Conservation (phyloP, 345 rosid species). For the Orychophragmus violaceus region DNA sequence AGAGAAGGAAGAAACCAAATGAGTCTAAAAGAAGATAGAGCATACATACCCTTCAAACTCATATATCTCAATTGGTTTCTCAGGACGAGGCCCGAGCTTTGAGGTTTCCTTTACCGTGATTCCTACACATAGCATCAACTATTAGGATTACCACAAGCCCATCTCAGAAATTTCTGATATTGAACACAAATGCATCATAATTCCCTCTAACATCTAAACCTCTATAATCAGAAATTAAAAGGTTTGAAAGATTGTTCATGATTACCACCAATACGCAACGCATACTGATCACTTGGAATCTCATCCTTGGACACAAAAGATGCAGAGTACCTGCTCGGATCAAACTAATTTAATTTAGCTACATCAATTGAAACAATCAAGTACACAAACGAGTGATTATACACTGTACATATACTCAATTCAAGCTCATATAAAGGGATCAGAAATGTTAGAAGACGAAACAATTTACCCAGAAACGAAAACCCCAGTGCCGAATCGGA, state of each 20-base stretch:
- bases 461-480: constrained; percentile 61
- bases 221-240: background rate
- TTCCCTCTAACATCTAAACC: background rate
- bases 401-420: background rate
- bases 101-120: constrained; percentile 65
- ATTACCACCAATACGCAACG: constrained; percentile 61
- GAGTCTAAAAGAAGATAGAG: background rate
- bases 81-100: constrained; percentile 84
- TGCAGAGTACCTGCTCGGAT: constrained; percentile 60
- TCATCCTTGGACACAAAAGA: constrained; percentile 65
- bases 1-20: constrained; percentile 5
- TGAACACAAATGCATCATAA: background rate
- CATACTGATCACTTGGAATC: constrained; percentile 68
- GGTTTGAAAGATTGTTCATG: background rate
- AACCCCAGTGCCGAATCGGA: constrained; percentile 74
- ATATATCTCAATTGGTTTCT: constrained; percentile 84
- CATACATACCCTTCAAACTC: constrained; percentile 79
- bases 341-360: too few species aligned
- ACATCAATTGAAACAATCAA: too few species aligned
- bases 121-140: constrained; percentile 38
- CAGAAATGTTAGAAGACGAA: background rate
- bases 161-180: background rate
- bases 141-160: background rate
- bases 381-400: background rate
- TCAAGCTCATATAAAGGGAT: background rate